Percentiles rank a stretch among this genome's conserved stretches.
phyloP scores from a whole-genome alignment of 1,284 basidiomycete species.

The Leccinum subrobustum region DNA sequence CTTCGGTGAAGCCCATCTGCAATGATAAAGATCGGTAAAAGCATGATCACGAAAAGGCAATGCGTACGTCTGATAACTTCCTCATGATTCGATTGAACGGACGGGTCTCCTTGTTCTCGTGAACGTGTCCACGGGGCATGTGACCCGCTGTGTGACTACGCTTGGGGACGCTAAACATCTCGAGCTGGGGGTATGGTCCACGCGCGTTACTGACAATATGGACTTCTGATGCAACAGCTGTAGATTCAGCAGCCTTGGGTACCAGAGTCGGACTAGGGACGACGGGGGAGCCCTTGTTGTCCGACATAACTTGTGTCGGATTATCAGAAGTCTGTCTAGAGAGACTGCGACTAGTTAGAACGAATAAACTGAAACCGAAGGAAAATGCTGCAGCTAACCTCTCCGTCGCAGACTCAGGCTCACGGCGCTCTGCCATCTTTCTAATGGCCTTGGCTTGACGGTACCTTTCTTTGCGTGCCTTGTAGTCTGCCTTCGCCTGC shows the following conservation, averaged over 20 bases:
- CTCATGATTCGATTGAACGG: constrained; percentile 45
- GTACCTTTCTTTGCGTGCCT: constrained; percentile 66
- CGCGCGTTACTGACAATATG: constrained; percentile 60
- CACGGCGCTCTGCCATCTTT: constrained; percentile 38
- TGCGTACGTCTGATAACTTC: constrained; percentile 46
- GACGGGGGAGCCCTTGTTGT: not conserved
- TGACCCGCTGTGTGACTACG: constrained; percentile 38
- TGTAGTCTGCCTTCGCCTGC: constrained; percentile 65
- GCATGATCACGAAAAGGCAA: constrained; percentile 12
- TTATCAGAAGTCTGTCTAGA: constrained; percentile 29
- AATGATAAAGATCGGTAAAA: constrained; percentile 15
- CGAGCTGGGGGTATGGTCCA: constrained; percentile 56
- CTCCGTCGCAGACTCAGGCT: constrained; percentile 29
- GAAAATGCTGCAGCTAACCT: constrained; percentile 28
- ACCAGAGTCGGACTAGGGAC: constrained; percentile 11
- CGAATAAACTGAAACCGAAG: constrained; percentile 8
- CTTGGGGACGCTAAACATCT: constrained; percentile 53
- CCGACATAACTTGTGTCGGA: constrained; percentile 10
- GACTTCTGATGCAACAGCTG: constrained; percentile 15
- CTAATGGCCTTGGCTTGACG: constrained; percentile 53
- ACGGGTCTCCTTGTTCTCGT: constrained; percentile 36
- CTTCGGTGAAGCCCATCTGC: constrained; percentile 72
- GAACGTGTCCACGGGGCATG: constrained; percentile 27
- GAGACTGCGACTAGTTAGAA: constrained; percentile 12
- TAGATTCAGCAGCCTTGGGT: constrained; percentile 11